phyloP scores from a whole-genome alignment of 495 filamentous ascomycete genomes.

The Cercophora samala region DNA sequence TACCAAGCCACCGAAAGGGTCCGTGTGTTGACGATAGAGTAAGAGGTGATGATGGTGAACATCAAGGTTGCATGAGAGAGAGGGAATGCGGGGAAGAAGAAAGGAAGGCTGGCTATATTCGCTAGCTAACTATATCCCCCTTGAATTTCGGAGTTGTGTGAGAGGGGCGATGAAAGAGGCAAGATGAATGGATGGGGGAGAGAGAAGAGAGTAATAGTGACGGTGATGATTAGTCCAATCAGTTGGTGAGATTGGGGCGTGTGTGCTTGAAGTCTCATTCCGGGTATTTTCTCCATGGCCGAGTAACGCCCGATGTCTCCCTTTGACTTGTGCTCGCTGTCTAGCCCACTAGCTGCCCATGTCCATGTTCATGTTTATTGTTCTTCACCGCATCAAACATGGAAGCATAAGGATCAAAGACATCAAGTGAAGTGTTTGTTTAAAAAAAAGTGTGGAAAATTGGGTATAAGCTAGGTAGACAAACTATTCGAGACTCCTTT shows the following conservation, averaged over 20 bases:
- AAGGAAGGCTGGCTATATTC: constrained; percentile 15
- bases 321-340: background rate
- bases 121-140: constrained; percentile 3
- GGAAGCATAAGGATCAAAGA: background rate
- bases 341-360: constrained; percentile 15
- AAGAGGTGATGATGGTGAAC: background rate
- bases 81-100: constrained; percentile 7
- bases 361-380: background rate
- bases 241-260: background rate
- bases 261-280: constrained; percentile 10
- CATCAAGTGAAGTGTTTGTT: background rate
- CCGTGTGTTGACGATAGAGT: constrained; percentile 1
- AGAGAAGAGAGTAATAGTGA: constrained; percentile 1
- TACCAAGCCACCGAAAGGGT: constrained; percentile 6
- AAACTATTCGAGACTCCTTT: constrained; percentile 4
- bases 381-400: background rate
- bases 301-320: background rate
- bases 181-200: background rate
- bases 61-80: background rate
- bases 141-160: background rate
- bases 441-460: background rate
- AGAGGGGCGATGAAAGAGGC: background rate
- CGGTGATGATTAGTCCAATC: background rate
- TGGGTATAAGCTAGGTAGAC: background rate
- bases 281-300: constrained; percentile 19